phyloP scores from a whole-genome alignment of 768 basidiomycete species.

The Suillus alpinus region DNA sequence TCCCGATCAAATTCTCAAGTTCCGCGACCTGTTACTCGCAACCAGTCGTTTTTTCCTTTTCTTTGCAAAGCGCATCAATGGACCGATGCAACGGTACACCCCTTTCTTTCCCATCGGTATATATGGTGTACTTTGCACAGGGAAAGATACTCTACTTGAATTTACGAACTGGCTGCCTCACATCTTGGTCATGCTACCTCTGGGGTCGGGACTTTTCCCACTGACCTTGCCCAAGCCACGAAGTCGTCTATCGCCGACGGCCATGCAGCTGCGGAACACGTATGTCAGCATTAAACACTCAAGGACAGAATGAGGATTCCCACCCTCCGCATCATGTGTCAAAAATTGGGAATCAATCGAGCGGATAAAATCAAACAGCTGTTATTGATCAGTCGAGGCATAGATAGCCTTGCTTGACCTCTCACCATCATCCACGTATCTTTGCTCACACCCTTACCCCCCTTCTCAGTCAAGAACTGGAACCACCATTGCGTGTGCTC shows the following conservation, averaged over 20 bases:
- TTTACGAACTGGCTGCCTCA: neutral
- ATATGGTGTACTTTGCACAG: neutral
- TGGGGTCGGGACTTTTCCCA: neutral
- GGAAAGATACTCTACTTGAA: neutral
- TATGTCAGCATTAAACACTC: slow-evolving; percentile 6
- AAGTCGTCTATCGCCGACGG: slow-evolving; percentile 86
- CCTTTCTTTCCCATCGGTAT: neutral
- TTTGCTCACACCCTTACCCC: slow-evolving; percentile 77
- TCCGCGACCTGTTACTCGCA: neutral
- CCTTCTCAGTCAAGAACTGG: slow-evolving; percentile 64
- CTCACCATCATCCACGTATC: slow-evolving; percentile 86
- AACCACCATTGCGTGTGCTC: slow-evolving; percentile 74
- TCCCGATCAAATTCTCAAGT: neutral
- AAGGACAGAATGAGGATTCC: slow-evolving; percentile 13
- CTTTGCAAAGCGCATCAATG: neutral
- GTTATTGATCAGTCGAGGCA: slow-evolving; percentile 11
- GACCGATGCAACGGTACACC: neutral
- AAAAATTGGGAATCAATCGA: slow-evolving; percentile 69
- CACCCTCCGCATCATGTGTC: slow-evolving; percentile 77
- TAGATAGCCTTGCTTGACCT: neutral
- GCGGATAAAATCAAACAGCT: slow-evolving; percentile 81
- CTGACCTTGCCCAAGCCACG: slow-evolving; percentile 57
- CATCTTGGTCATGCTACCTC: neutral
- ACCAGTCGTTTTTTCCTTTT: neutral
- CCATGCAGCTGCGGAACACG: slow-evolving; percentile 63